Base-by-base conservation (phyloP, 2,329 filamentous ascomycete species). In the Aspergillaceae sp. region DNA sequence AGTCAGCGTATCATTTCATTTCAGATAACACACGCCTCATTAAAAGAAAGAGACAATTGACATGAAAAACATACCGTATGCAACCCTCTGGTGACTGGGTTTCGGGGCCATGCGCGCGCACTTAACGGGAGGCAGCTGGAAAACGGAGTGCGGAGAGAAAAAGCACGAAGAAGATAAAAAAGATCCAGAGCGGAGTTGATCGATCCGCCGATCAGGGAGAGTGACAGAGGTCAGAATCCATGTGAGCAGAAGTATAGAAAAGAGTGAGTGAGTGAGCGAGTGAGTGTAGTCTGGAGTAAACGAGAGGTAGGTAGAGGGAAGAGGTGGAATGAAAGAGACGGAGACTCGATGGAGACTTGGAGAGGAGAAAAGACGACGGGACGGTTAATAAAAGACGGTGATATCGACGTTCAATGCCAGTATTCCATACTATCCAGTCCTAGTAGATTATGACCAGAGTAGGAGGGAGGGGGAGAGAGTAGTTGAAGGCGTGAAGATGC, bases 1-100 rank as follows among this genome's bases (percentile, higher is more conserved):
- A 35, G 28, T 26, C 37, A 43, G 45, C 10, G 33, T 35, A 19
- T 19, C 19, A 19, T 19, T 19, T 19, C 19, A 19, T 19, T 1
- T 19, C 19, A 19, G 19, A 19, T 29, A 47, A 30, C 35, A 29
- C 6, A 26, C 5, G 5, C 5, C 5, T 8, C 7, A 38, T 4
- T 38, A 41, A 11, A 19, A 42, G 7, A 43, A 8, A 32, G 10
- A 2, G 7, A 41, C 28, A 33, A 33, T 34, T 47, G 45, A 19
- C 19, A 19, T 19, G 19, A 50, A 44, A 50, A 45, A 69, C 74
- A 64, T 61, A 84, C 81, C 80, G 72, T 85, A 85, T 66, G 80
- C 83, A 68, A 85, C 82, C 67, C 80, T 79, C 67, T 68, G 65
- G 54, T 84, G 82, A 64, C 78, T 80, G 60, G 77, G 76, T 72